Conservation (phyloP, 2,329 filamentous ascomycete genomes). For the Elsinoe ampelina region DNA sequence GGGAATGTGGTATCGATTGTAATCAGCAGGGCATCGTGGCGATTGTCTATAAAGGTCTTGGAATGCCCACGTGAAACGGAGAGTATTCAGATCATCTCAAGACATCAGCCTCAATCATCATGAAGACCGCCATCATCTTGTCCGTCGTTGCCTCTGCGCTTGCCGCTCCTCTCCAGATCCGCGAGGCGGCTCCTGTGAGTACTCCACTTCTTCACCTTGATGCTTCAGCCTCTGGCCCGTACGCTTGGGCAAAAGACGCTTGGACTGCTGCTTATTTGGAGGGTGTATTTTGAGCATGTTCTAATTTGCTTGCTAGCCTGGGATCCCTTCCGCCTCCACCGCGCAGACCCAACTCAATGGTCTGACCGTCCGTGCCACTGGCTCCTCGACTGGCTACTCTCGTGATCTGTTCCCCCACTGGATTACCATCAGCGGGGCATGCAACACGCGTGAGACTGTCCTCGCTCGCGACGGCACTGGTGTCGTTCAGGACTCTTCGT, state of each 20-base stretch:
- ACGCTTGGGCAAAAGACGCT: not conserved
- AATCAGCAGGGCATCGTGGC: not conserved
- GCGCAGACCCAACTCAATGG: constrained; percentile 19
- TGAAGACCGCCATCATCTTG: constrained; percentile 9
- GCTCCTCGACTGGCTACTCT: constrained; percentile 42
- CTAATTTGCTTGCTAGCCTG: not conserved
- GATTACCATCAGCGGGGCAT: constrained; percentile 55
- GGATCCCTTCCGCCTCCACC: constrained; percentile 2
- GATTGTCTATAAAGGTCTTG: not conserved
- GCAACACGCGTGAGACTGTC: constrained; percentile 65
- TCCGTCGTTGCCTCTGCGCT: constrained; percentile 7
- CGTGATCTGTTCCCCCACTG: constrained; percentile 64
- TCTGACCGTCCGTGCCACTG: constrained; percentile 18
- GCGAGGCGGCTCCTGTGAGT: constrained; percentile 6
- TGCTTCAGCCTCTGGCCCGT: not conserved
- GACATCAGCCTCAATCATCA: not conserved
- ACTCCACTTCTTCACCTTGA: not conserved
- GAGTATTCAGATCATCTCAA: not conserved
- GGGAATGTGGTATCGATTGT: not conserved
- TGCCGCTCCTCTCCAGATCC: constrained; percentile 9
- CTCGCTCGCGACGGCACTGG: constrained; percentile 62
- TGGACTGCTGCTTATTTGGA: not conserved
- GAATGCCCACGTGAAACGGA: not conserved
- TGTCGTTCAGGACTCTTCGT: constrained; percentile 45
- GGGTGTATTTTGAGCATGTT: not conserved